phyloP scores from a whole-genome alignment of 192 early-diverging fungal genomes.

The Helicostylum pulchrum region DNA sequence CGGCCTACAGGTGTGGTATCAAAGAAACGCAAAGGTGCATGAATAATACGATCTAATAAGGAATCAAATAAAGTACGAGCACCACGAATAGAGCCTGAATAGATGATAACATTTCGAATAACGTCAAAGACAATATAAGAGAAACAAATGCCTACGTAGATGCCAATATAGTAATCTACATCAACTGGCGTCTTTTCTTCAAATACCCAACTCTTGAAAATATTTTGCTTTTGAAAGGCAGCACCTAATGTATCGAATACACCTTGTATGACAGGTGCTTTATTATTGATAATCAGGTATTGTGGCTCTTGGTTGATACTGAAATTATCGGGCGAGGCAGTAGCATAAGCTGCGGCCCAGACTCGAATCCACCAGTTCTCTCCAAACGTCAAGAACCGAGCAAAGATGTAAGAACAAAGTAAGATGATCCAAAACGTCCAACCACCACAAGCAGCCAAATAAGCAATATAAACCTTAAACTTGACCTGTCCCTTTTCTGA shows the following conservation, averaged over 20 bases:
- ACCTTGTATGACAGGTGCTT: not conserved
- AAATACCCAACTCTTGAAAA: slow-evolving; percentile 7
- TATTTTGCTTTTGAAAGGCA: slow-evolving; percentile 2
- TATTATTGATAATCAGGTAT: no score
- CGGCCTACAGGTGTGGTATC: slow-evolving; percentile 74
- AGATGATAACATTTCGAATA: slow-evolving; percentile 41
- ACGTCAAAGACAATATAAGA: slow-evolving; percentile 42
- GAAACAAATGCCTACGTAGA: slow-evolving; percentile 56
- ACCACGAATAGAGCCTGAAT: slow-evolving; percentile 51
- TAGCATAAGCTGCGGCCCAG: slow-evolving; percentile 41
- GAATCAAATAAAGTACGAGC: slow-evolving; percentile 50
- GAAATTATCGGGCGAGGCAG: not conserved
- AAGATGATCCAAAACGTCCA: slow-evolving; percentile 53
- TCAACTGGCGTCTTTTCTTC: not conserved
- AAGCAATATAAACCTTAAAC: slow-evolving; percentile 66
- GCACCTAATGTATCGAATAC: slow-evolving; percentile 5
- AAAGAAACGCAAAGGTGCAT: slow-evolving; percentile 75
- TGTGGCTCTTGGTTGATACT: no score
- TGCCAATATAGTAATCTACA: slow-evolving; percentile 52
- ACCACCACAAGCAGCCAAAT: slow-evolving; percentile 60
- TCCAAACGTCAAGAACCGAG: slow-evolving; percentile 42
- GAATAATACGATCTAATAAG: slow-evolving; percentile 50
- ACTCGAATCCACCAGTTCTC: slow-evolving; percentile 45
- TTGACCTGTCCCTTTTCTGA: slow-evolving; percentile 62
- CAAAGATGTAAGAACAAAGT: slow-evolving; percentile 32